Percentiles rank a stretch among this genome's conserved stretches.
phyloP scores from a whole-genome alignment of 2,329 filamentous ascomycete genomes.

The Penicillium sp. region DNA sequence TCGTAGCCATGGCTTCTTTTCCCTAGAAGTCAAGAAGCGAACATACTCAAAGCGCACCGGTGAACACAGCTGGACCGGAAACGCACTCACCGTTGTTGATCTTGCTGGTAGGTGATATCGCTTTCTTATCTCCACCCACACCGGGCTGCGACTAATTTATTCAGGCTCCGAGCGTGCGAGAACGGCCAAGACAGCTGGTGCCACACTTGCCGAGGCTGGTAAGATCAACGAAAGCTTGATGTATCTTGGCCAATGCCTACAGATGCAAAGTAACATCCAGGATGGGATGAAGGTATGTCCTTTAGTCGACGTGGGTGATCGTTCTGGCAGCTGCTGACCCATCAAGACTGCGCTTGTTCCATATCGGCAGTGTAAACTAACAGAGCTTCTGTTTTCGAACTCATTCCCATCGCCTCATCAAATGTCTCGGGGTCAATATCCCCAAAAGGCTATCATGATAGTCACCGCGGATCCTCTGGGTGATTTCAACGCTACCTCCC shows the following conservation, averaged over 20 bases:
- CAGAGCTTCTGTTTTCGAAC: conserved; percentile 82
- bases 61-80: conserved; percentile 68
- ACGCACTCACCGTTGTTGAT: conserved; percentile 83
- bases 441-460: conserved; percentile 91
- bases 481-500: conserved; percentile 94
- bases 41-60: conserved; percentile 49
- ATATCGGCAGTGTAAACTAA: conserved; percentile 81
- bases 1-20: conserved; percentile 93
- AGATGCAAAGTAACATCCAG: conserved; percentile 83
- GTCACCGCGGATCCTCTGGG: conserved; percentile 90
- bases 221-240: conserved; percentile 99
- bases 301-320: not conserved
- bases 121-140: not conserved
- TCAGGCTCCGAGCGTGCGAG: conserved; percentile 80
- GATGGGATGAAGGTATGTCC: conserved; percentile 67
- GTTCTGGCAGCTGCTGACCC: conserved; percentile 13
- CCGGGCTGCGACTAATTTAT: conserved; percentile 21
- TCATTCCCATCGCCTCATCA: conserved; percentile 68
- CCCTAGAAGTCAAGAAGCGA: conserved; percentile 88
- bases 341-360: conserved; percentile 68
- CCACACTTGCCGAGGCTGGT: conserved; percentile 88
- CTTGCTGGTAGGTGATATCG: conserved; percentile 63
- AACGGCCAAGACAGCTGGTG: conserved; percentile 89
- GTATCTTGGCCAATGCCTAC: conserved; percentile 95
- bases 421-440: conserved; percentile 57